A percentile compares a stretch with the other conserved stretches of the same genome.
Evolutionary conservation across 352 stramenopile species (phyloP).

Genomic region (Phytophthora litchii): DNA sequence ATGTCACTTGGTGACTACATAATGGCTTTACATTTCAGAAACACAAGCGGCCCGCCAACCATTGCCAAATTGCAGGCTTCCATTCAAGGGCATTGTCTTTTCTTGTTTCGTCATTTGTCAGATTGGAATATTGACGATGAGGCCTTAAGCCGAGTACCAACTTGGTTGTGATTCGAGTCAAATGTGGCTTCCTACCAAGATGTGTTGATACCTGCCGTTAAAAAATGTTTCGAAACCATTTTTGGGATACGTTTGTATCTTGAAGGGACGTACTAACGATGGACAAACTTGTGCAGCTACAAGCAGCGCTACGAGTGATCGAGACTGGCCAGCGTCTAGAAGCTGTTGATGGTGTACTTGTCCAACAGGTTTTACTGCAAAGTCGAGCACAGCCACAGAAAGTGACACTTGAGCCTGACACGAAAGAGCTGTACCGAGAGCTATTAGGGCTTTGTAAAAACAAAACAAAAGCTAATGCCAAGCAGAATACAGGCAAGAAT

Average conservation of each 20-base stretch:
- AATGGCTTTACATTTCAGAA: no score
- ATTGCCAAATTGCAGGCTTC: no score
- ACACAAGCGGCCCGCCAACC: no score
- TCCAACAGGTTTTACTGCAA: constrained; percentile 55
- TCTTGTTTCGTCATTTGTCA: no score
- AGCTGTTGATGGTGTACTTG: constrained; percentile 51
- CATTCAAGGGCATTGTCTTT: no score
- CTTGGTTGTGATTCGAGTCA: no score
- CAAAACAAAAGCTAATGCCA: constrained; percentile 20
- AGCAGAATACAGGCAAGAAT: neutral
- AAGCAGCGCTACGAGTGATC: constrained; percentile 58
- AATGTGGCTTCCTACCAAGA: no score
- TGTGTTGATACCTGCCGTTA: no score
- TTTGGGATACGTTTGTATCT: constrained; percentile 10
- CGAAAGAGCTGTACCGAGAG: constrained; percentile 52
- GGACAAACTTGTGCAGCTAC: constrained; percentile 47
- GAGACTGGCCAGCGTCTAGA: constrained; percentile 57
- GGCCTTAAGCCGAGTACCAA: no score
- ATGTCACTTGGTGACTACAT: no score
- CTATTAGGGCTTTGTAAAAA: constrained; percentile 40
- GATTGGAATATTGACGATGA: no score
- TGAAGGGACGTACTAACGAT: constrained; percentile 23
- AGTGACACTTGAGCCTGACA: constrained; percentile 4
- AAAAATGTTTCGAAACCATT: no score
- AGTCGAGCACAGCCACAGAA: constrained; percentile 9